Evolutionary conservation across 129 eudicot genomes (phyloP), one percentile per base, ranked within the genome.

Genomic region (Kitagawia praeruptora): DNA sequence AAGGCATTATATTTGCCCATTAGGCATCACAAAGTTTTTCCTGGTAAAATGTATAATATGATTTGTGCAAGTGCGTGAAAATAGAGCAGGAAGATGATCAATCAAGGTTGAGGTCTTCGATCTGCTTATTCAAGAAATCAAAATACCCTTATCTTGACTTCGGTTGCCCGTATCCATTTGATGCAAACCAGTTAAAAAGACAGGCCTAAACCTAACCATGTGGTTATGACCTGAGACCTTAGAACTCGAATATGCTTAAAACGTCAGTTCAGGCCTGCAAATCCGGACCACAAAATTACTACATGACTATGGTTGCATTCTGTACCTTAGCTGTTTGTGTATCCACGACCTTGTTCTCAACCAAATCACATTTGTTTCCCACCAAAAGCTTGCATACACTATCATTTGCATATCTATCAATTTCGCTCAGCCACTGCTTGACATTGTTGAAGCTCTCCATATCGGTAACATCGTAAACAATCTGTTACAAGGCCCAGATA

Each of bases 391-490:
- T 94, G 92, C 98, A 91, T 51, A 94, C 98, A 42, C 90, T 86
- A 44, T 94, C 98, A 86, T 88, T 91, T 76, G 98, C 98, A 83
- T 94, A 94, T 94, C 98, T 91, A 74, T 94, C 98, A 34, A 91
- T 91, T 83, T 91, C 98, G 85, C 87, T 93, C 79, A 93, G 87
- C 98, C 98, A 93, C 82, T 93, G 98, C 85, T 91, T 93, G 72
- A 93, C 98, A 83, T 93, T 93, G 90, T 89, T 93, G 92, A 94
- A 94, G 92, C 98, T 94, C 89, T 94, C 98, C 96, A 91, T 91
- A 78, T 94, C 98, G 61, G 98, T 91, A 46, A 94, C 98, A 83
- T 94, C 98, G 45, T 94, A 94, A 76, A 94, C 98, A 77, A 94
- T 94, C 98, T 94, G 89, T 84, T 51, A 70, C 70, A 82, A 75